Percentiles rank a stretch among this genome's conserved stretches.
Conservation (phyloP, 2,329 filamentous ascomycete genomes). For the Penicillium sp. region DNA sequence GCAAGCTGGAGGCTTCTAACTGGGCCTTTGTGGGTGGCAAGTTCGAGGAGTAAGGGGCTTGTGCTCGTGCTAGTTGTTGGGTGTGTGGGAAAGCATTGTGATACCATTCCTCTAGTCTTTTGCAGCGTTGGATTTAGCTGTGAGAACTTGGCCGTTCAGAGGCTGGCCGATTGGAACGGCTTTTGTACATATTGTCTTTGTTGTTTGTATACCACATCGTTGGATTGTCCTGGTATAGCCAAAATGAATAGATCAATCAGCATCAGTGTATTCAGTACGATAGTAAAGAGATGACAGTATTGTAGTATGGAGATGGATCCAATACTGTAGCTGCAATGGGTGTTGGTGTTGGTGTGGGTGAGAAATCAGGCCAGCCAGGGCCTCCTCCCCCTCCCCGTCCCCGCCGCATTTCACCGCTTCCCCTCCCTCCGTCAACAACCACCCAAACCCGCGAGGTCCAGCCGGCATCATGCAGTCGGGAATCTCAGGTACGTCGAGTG, state of each 20-base stretch:
- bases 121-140: conserved; percentile 7
- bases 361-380: neutral
- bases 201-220: conserved; percentile 25
- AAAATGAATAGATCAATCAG: conserved; percentile 1
- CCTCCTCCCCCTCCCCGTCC: conserved; percentile 9
- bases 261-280: neutral
- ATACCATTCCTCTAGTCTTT: conserved; percentile 26
- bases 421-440: conserved; percentile 28
- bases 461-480: conserved; percentile 51
- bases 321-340: neutral
- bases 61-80: neutral
- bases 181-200: conserved; percentile 25
- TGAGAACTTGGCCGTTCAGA: conserved; percentile 10
- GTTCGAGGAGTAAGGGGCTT: conserved; percentile 63
- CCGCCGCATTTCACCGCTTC: conserved; percentile 30
- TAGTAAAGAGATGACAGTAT: neutral
- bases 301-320: neutral
- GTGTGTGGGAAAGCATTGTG: conserved; percentile 26
- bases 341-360: neutral
- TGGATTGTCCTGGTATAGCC: conserved; percentile 7
- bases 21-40: conserved; percentile 63
- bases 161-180: conserved; percentile 14
- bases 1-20: conserved; percentile 69
- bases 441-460: conserved; percentile 7
- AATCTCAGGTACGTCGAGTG: conserved; percentile 45